phyloP scores from a whole-genome alignment of 345 rosid genomes.

The Eucalyptus tenuipes region DNA sequence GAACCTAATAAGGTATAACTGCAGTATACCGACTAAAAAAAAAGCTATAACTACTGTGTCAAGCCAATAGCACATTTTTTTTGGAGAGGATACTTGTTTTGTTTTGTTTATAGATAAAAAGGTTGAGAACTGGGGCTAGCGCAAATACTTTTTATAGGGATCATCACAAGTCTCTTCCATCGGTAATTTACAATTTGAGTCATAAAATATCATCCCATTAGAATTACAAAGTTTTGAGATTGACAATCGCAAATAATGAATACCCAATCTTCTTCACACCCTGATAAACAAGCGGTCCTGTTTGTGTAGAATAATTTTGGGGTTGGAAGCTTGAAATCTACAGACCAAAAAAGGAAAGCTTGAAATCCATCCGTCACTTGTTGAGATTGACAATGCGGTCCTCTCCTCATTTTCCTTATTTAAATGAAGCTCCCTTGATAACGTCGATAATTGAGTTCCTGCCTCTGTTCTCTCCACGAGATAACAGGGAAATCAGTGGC shows the following conservation, averaged over 20 bases:
- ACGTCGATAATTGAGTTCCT: background rate
- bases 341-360: background rate
- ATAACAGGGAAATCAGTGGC: background rate
- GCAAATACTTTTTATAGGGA: too few species aligned
- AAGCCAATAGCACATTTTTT: too few species aligned
- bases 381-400: background rate
- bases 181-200: background rate
- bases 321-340: background rate
- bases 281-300: background rate
- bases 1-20: too few species aligned
- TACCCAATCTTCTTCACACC: background rate
- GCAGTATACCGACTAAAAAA: too few species aligned
- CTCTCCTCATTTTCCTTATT: background rate
- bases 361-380: background rate
- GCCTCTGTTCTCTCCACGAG: background rate
- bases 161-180: background rate
- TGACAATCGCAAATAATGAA: background rate
- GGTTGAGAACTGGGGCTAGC: too few species aligned
- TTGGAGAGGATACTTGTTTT: too few species aligned
- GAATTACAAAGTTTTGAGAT: background rate
- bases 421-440: background rate
- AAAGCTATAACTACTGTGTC: too few species aligned
- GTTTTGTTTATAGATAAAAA: too few species aligned
- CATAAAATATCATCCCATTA: background rate
- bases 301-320: too few species aligned